Evolutionary conservation across 345 rosid genomes (phyloP).

Genomic region (Salix viminalis): DNA sequence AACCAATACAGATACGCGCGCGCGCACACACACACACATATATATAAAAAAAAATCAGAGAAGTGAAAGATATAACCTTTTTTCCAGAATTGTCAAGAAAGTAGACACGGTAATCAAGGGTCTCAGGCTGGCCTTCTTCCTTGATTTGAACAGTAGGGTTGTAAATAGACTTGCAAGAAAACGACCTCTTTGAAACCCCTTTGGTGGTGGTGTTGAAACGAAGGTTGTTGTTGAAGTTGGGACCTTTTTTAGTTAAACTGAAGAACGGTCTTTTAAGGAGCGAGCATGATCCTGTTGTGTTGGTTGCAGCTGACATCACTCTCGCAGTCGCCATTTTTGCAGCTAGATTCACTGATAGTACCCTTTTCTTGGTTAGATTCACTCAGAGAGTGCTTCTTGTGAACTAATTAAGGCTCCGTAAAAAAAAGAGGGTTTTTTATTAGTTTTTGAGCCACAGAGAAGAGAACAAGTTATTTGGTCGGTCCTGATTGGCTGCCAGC

Average conservation of each 20-base stretch:
- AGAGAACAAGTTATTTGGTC: not conserved
- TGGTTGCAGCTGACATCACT: conserved; percentile 39
- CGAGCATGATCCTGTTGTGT: conserved; percentile 38
- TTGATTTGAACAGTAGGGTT: conserved; percentile 54
- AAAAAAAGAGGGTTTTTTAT: not conserved
- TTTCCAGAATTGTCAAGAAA: conserved; percentile 63
- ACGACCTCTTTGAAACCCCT: conserved; percentile 39
- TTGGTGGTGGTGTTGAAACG: conserved; percentile 8
- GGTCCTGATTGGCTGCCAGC: not conserved
- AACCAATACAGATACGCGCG: not conserved
- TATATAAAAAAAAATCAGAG: not conserved
- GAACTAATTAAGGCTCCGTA: not conserved
- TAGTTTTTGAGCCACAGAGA: conserved; percentile 2
- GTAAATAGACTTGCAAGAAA: conserved; percentile 55
- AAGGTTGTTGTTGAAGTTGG: conserved; percentile 22
- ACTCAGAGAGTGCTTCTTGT: not conserved
- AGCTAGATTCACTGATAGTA: not conserved
- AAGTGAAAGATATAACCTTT: conserved; percentile 34
- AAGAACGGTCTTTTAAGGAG: conserved; percentile 42
- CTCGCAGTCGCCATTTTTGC: conserved; percentile 55
- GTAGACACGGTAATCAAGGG: conserved; percentile 78
- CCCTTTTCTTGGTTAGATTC: not conserved
- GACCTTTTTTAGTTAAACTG: conserved; percentile 13
- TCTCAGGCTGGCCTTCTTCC: conserved; percentile 72
- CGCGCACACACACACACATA: no score